Base-by-base conservation (phyloP, 2,329 filamentous ascomycete species). In the Periconia macrospinosa region DNA sequence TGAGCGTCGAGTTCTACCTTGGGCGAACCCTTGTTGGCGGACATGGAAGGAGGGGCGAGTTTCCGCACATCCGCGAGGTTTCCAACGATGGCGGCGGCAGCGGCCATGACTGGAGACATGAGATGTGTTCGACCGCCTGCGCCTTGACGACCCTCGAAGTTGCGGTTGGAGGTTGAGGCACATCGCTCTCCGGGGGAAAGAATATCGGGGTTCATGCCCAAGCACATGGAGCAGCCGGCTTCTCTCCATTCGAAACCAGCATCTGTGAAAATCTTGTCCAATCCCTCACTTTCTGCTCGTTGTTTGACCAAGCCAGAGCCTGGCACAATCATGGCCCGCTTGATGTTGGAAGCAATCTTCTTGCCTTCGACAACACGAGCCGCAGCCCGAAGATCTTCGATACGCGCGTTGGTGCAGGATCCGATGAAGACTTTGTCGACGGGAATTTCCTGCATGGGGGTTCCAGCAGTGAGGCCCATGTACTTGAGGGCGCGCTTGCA, bases 191-290 rank as follows among this genome's bases (percentile, higher is more conserved):
- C 85, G 50, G 94, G 92, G 1, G 92, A 86, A 45, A 97, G 84
- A 59, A 99, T 97, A 74, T 99, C 94, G 0, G 94, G 93, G 81
- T 99, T 99, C 93, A 99, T 99, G 73, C 94, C 94, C 51, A 99
- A 83, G 73, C 94, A 97, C 94, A 99, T 99, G 58, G 91, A 96
- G 84, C 94, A 99, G 47, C 94, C 94, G 62, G 94, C 94, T 79
- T 99, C 94, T 72, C 94, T 86, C 93, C 93, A 97, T 75, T 97
- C 93, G 63, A 97, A 97, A 8, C 94, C 94, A 46, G 94, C 92
- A 57, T 96, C 91, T 9, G 79, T 70, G 76, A 99, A 97, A 70
- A 97, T 89, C 80, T 92, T 91, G 77, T 97, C 91, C 5, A 99
- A 86, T 49, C 93, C 93, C 76, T 97, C 94, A 2, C 84, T 80